phyloP scores from a whole-genome alignment of 805 yeast species.

The Saturnispora halmiae region DNA sequence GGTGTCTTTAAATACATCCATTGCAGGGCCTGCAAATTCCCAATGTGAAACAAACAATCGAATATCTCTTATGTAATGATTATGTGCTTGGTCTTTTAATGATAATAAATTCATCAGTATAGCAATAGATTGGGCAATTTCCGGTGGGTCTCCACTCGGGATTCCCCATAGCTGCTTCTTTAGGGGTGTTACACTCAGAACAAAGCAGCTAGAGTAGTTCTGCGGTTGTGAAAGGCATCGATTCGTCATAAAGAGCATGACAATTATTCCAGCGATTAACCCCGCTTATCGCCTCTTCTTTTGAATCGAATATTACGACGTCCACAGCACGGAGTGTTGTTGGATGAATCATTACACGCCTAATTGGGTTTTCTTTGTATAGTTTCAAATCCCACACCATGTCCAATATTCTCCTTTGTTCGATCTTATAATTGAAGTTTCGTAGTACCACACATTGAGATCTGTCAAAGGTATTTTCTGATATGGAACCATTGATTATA shows the following conservation, averaged over 20 bases:
- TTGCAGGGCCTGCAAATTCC: background rate
- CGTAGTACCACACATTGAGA: slow-evolving; percentile 5
- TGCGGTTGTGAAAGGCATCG: background rate
- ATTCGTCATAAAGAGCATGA: slow-evolving; percentile 3
- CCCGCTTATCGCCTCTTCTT: background rate
- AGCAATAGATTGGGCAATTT: background rate
- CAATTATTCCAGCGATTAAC: slow-evolving; percentile 6
- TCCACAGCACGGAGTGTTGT: slow-evolving; percentile 1
- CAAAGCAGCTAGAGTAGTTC: slow-evolving; percentile 5
- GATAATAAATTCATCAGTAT: background rate
- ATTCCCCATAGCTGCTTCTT: background rate
- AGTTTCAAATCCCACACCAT: slow-evolving; percentile 7
- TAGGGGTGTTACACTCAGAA: background rate
- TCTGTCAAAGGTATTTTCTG: slow-evolving; percentile 5
- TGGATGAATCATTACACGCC: background rate
- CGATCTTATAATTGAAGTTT: slow-evolving; percentile 4
- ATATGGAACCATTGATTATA: too few species aligned
- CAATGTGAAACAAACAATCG: slow-evolving; percentile 3
- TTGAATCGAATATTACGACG: slow-evolving; percentile 4
- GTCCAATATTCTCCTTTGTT: background rate
- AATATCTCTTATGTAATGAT: background rate
- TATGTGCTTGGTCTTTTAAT: background rate
- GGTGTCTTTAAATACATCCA: slow-evolving; percentile 1
- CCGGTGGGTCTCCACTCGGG: slow-evolving; percentile 3
- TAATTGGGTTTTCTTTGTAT: background rate